Evolutionary conservation across 495 filamentous ascomycete genomes (phyloP).

Genomic region (Polyplosphaeria fusca): DNA sequence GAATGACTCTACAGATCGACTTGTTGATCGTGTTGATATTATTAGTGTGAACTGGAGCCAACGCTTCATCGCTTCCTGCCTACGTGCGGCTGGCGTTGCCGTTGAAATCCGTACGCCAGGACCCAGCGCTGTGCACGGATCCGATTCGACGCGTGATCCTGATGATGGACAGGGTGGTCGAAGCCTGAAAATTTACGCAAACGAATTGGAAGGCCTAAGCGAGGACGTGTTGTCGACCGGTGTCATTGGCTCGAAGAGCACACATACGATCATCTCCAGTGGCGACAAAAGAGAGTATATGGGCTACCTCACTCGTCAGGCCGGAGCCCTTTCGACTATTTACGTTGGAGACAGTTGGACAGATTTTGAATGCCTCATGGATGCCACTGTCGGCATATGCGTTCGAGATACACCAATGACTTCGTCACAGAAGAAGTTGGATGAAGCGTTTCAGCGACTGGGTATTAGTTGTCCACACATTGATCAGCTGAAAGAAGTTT

Average conservation of each 20-base stretch:
- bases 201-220: constrained; percentile 35
- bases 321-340: constrained; percentile 16
- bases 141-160: background rate
- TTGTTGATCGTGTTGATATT: constrained; percentile 28
- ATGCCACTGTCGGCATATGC: constrained; percentile 39
- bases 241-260: constrained; percentile 1
- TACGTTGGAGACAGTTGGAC: constrained; percentile 42
- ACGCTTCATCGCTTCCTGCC: constrained; percentile 29
- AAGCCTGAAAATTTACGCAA: background rate
- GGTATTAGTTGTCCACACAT: constrained; percentile 25
- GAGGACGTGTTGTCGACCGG: constrained; percentile 23
- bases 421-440: constrained; percentile 24
- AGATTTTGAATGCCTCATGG: constrained; percentile 39
- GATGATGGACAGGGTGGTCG: background rate
- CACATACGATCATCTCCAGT: constrained; percentile 32
- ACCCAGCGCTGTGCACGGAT: background rate
- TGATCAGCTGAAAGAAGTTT: background rate
- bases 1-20: too few relatives aligned
- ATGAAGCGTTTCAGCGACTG: constrained; percentile 30
- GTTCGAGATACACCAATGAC: constrained; percentile 34
- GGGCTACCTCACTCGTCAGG: too few relatives aligned
- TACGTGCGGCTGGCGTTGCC: background rate
- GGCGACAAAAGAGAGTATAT: constrained; percentile 35
- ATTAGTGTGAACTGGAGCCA: constrained; percentile 42
- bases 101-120: background rate